A percentile compares a stretch with the other conserved stretches of the same genome.
phyloP scores from a whole-genome alignment of 176 grass and related monocot genomes.

The Coix lacrymajobi region DNA sequence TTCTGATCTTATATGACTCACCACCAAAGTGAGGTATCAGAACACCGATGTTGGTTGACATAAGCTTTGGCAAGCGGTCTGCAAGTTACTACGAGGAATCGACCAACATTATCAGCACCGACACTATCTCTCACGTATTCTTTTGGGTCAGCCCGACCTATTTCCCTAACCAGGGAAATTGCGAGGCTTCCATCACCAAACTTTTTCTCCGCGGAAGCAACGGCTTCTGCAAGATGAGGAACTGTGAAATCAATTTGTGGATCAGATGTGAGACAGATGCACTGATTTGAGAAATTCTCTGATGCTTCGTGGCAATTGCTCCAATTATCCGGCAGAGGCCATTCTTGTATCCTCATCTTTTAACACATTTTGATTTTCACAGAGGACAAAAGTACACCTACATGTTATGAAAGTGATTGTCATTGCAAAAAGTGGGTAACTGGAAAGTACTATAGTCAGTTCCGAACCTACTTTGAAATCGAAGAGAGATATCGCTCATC shows the following conservation, averaged over 20 bases:
- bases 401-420: slow-evolving; percentile 5
- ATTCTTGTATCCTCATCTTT: slow-evolving; percentile 74
- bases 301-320: slow-evolving; percentile 69
- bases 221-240: slow-evolving; percentile 64
- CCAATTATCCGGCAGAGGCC: slow-evolving; percentile 71
- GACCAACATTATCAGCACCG: slow-evolving; percentile 85
- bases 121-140: slow-evolving; percentile 74
- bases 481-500: slow-evolving; percentile 92
- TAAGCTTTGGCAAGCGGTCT: slow-evolving; percentile 65
- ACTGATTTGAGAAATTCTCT: slow-evolving; percentile 74
- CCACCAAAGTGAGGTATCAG: slow-evolving; percentile 92
- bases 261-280: slow-evolving; percentile 81
- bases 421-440: background rate
- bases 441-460: slow-evolving; percentile 8
- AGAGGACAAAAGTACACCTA: slow-evolving; percentile 70
- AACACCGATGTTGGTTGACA: slow-evolving; percentile 89
- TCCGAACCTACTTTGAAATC: slow-evolving; percentile 76
- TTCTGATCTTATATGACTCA: slow-evolving; percentile 97
- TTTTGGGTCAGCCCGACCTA: slow-evolving; percentile 79
- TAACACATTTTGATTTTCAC: slow-evolving; percentile 66
- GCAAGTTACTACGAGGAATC: slow-evolving; percentile 89
- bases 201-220: slow-evolving; percentile 68
- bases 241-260: slow-evolving; percentile 79
- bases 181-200: slow-evolving; percentile 82
- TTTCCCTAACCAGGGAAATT: slow-evolving; percentile 76